Base-by-base conservation (phyloP, 1,139 yeast genomes). In the Suhomyces ambrosiae region DNA sequence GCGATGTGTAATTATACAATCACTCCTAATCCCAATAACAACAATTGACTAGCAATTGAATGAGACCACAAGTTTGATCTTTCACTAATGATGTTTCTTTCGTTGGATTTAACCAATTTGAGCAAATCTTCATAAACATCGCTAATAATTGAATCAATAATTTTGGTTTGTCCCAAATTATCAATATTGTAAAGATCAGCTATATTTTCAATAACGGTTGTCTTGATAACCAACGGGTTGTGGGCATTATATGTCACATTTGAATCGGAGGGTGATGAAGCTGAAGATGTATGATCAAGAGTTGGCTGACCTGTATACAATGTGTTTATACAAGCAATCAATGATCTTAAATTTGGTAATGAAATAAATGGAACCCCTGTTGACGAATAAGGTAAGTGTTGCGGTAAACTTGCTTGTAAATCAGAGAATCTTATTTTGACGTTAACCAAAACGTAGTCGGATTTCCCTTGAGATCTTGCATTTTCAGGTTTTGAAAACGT, bases 401-500 rank as follows among this genome's bases (percentile, higher is more conserved):
- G 50, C 1, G 90, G 87, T 31, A 76, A 56, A 8, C 68, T 63
- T 2, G 88, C 88, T 46, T 73, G 77, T 42, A 84, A 61, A 47
- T 83, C 83, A 38, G 66, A 68, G 50, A 84, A 80, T 43, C 76
- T 80, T 17, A 85, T 68, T 47, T 78, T 82, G 46, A 81, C 73
- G 52, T 83, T 85, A 32, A 83, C 72, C 33, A 84, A 76, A 15
- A 82, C 79, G 53, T 85, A 84, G 50, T 79, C 76, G 30, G 61
- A 56, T 15, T 48, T 40, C 10, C 23, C 34, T 11, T 16, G 23
- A 3, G 24, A 22, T 33, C 24, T 34, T 10, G 27, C 31, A 13
- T 31, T 27, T 7, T 42, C 40, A 14, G 51, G 43, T 28, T 53
- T 58, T 28, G 56, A 49, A 41, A 71, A 71, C 2, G 76, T 71